phyloP scores from a whole-genome alignment of 345 rosid species.

The Salix brachista region DNA sequence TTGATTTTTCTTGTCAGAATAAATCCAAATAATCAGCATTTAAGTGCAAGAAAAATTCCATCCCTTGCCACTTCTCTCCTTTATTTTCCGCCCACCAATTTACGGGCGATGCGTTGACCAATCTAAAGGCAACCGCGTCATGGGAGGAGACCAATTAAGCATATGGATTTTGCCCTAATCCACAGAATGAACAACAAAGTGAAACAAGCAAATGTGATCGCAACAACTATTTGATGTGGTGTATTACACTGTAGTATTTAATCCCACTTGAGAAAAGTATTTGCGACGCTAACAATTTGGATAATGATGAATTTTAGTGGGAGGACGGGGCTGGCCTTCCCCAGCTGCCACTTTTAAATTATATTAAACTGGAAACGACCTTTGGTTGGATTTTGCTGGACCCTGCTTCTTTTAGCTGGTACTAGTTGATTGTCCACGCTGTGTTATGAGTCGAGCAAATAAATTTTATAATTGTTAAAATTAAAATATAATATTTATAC shows the following conservation, averaged over 20 bases:
- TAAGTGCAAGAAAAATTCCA: too few species aligned
- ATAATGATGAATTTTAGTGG: neutral
- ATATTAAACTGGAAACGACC: neutral
- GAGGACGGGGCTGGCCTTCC: neutral
- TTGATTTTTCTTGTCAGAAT: neutral
- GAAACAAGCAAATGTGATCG: neutral
- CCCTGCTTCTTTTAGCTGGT: neutral
- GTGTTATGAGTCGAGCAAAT: too few species aligned
- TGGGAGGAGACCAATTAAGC: neutral
- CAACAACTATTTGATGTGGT: neutral
- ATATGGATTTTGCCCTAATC: neutral
- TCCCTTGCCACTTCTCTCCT: neutral
- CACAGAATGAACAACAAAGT: neutral
- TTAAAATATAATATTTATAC: too few species aligned
- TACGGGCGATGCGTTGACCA: neutral
- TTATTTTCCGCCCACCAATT: neutral
- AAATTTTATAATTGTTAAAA: too few species aligned
- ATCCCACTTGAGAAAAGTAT: neutral
- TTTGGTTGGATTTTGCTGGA: neutral
- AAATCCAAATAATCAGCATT: neutral
- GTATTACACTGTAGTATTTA: neutral
- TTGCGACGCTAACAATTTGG: neutral
- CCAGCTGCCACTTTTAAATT: neutral
- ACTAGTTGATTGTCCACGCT: too few species aligned
- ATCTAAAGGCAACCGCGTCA: constrained; percentile 4